Evolutionary conservation across 78 protist species (phyloP), one percentile per base, ranked within the genome.

Genomic region (Dictyostelium firmibasis): DNA sequence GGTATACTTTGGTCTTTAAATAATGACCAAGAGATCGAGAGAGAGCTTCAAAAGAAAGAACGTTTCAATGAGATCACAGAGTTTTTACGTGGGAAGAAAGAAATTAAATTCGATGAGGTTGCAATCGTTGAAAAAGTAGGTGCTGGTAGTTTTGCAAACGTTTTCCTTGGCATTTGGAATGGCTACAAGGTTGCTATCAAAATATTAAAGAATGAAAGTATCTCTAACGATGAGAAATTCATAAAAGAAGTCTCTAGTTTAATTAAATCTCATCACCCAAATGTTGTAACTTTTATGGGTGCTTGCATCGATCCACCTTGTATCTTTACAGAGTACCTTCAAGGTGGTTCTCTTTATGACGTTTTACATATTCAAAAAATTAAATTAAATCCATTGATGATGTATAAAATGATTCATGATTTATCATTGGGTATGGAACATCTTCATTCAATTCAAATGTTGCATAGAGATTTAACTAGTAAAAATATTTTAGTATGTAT

Each of bases 101-200:
- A 85, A 14, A 77, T 85, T 20, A 44, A 47, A 18, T 85, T 74
- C 8, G 57, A 85, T 18, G 91, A 85, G 6, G 43, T 85, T 4
- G 33, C 25, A 4, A 67, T 85, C 18, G 44, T 44, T 33, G 91
- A 85, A 44, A 85, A 85, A 75, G 47, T 85, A 41, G 91, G 91
- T 50, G 74, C 75, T 0, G 91, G 91, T 50, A 44, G 74, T 23
- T 85, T 85, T 85, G 91, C 91, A 25, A 85, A 85, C 14, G 91
- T 85, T 53, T 85, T 50, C 29, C 23, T 41, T 11, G 91, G 77
- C 10, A n/a, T 23, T 13, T 85, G 83, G 82, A 85, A 74, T 50
- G 91, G 91, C 0, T 85, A 31, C 23, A 8, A 20, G 2, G 41
- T 70, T 13, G 91, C 91, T 7, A 35, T 85, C 7, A 85, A 85